phyloP scores from a whole-genome alignment of 176 grass and related monocot genomes.

The Triticum aestivum region DNA sequence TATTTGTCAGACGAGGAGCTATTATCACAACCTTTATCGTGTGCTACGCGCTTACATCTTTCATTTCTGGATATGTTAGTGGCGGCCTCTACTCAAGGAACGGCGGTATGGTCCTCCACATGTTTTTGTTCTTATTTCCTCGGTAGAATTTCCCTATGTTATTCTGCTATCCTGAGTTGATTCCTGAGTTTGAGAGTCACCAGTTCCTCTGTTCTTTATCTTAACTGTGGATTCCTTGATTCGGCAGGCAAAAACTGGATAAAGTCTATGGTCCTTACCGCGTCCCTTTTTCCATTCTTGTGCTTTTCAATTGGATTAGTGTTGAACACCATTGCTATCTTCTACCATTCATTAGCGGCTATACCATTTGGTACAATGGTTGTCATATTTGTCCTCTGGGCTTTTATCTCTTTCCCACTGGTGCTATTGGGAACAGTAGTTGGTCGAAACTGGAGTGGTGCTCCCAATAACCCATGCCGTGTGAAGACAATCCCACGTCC shows the following conservation, averaged over 20 bases:
- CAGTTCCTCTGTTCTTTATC: neutral
- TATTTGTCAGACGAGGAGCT: slow-evolving; percentile 73
- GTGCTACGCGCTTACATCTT: slow-evolving; percentile 98
- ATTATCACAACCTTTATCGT: slow-evolving; percentile 98
- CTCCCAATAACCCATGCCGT: slow-evolving; percentile 95
- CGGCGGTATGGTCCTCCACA: slow-evolving; percentile 67
- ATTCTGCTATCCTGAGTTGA: neutral
- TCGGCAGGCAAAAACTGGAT: slow-evolving; percentile 97
- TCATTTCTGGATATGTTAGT: slow-evolving; percentile 99
- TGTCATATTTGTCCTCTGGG: slow-evolving; percentile 93
- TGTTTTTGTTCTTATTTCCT: slow-evolving; percentile 1
- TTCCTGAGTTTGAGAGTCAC: slow-evolving; percentile 16
- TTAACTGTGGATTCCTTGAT: slow-evolving; percentile 34
- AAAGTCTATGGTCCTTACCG: slow-evolving; percentile 90
- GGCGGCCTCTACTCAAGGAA: slow-evolving; percentile 95
- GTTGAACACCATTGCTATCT: slow-evolving; percentile 95
- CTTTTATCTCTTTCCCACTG: slow-evolving; percentile 95
- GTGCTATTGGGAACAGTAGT: slow-evolving; percentile 92
- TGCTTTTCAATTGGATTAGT: slow-evolving; percentile 90
- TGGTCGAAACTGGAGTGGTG: slow-evolving; percentile 96
- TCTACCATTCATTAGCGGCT: slow-evolving; percentile 93
- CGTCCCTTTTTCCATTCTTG: slow-evolving; percentile 93
- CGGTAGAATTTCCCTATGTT: neutral
- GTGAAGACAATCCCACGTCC: slow-evolving; percentile 96
- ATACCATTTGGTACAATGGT: slow-evolving; percentile 99